These are phyloP conservation scores for Entomortierella chlamydospora DNA, from an alignment of 192 early-diverging fungal genomes.

Conservation along the genomic window DNA sequence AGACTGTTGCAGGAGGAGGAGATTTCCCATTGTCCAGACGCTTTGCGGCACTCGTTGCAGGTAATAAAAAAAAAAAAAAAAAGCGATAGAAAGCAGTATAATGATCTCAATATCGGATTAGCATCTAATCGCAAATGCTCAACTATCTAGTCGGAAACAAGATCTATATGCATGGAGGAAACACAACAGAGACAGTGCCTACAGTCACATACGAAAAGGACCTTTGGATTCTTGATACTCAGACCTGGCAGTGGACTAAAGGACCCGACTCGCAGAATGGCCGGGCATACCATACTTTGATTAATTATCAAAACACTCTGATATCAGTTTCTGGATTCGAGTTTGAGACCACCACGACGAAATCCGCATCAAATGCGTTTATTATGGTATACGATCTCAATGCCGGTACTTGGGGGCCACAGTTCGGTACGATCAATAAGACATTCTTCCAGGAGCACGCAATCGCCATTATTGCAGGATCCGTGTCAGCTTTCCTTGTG, in stretches of 20 bases:
- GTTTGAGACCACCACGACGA: constrained; percentile 14
- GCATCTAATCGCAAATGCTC: neutral
- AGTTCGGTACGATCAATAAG: constrained; percentile 30
- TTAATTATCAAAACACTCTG: constrained; percentile 12
- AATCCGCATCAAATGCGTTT: constrained; percentile 21
- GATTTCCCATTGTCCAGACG: constrained; percentile 34
- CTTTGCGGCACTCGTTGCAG: constrained; percentile 16
- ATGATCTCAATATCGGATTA: too few relatives aligned
- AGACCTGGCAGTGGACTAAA: constrained; percentile 24
- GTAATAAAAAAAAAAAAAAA: constrained; percentile 3
- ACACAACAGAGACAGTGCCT: constrained; percentile 34
- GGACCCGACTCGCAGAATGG: constrained; percentile 10
- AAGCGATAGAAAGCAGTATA: neutral
- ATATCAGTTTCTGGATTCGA: constrained; percentile 41
- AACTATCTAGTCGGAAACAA: constrained; percentile 14
- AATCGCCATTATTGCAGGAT: constrained; percentile 22
- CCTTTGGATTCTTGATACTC: constrained; percentile 33
- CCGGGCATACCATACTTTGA: constrained; percentile 31
- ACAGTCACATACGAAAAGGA: constrained; percentile 29
- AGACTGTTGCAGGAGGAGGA: constrained; percentile 12
- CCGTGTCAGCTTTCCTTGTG: constrained; percentile 13
- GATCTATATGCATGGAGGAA: constrained; percentile 53
- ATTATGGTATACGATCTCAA: constrained; percentile 21
- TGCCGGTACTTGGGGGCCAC: constrained; percentile 18
- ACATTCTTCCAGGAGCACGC: constrained; percentile 25